Evolutionary conservation across 2,329 filamentous ascomycete species (phyloP), one percentile per base, ranked within the genome.

Genomic region (Aspergillus fructus): DNA sequence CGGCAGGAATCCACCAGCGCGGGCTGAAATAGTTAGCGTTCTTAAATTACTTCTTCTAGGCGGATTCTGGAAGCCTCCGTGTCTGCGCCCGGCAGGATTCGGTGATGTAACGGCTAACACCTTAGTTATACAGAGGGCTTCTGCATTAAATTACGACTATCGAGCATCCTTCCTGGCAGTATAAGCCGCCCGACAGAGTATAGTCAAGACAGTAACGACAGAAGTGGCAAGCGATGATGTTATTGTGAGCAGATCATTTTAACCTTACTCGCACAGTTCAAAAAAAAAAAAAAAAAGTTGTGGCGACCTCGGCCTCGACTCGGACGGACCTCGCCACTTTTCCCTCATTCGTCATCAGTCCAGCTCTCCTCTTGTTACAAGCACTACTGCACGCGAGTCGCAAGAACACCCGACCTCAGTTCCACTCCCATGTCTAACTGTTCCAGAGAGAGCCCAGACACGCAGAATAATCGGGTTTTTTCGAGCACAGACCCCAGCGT

Each of bases 11-110:
- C 34, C 34, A 37, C 6, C 27, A 9, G 27, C 12, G 50, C 39
- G 23, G 23, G 49, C 40, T 42, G 49, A 9, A 30, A 30, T 47
- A 45, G 30, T 52, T 51, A 51, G 49, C 49, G 30, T 49, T 23
- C 37, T 45, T 24, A 19, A 39, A 47, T 48, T 39, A 48, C 23
- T 40, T 41, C 51, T 53, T 53, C 51, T 53, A 53, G 34, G 21
- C 33, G 33, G 42, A 53, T 53, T 53, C 51, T 53, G 51, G 51
- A 53, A 53, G 49, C 39, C 49, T 42, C 49, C 43, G 30, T 34
- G n/a, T 48, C 43, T 30, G 15, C 43, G 27, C 27, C 27, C 27
- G 27, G 27, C 27, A 30, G 27, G 27, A n/a, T 9, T n/a, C 8
- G 45, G 21, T 48, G 45, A 48, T 37, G 45, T 34, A 48, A 48